phyloP scores from a whole-genome alignment of 139 green algal species.

The Chloropicon primus region DNA sequence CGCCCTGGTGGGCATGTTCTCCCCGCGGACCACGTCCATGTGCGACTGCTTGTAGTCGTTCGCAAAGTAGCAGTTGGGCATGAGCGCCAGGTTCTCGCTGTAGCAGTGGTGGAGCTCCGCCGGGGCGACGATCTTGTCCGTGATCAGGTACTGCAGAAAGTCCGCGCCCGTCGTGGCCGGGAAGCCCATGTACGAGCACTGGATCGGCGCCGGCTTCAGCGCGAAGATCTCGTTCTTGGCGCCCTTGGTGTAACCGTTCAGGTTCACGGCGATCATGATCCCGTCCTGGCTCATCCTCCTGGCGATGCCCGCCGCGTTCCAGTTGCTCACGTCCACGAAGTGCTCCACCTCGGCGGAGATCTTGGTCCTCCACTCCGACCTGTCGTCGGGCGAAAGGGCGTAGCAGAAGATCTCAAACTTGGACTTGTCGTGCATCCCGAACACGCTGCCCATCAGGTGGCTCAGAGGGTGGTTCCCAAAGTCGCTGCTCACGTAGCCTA shows the following conservation, averaged over 20 bases:
- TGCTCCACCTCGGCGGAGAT: constrained; percentile 60
- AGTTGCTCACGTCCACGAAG: constrained; percentile 60
- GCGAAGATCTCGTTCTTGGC: constrained; percentile 87
- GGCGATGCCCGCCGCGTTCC: constrained; percentile 40
- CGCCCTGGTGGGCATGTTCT: constrained; percentile 7
- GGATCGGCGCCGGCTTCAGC: constrained; percentile 63
- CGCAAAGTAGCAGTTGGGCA: constrained; percentile 88
- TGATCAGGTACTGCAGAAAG: constrained; percentile 74
- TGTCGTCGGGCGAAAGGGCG: constrained; percentile 55
- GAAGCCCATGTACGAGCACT: constrained; percentile 79
- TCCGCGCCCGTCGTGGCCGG: constrained; percentile 64
- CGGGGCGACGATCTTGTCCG: constrained; percentile 51
- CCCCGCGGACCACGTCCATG: background rate
- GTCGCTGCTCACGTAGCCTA: constrained; percentile 70
- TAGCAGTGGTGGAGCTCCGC: constrained; percentile 51
- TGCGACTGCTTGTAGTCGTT: constrained; percentile 76
- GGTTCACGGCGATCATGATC: constrained; percentile 69
- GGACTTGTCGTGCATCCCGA: constrained; percentile 60
- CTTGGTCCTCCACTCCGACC: constrained; percentile 50
- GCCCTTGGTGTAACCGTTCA: constrained; percentile 91
- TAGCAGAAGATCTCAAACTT: constrained; percentile 70
- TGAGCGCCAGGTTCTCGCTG: constrained; percentile 59
- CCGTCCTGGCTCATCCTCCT: constrained; percentile 41
- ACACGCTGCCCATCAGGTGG: constrained; percentile 85
- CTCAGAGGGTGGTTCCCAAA: constrained; percentile 85